Base-by-base conservation (phyloP, 2,329 filamentous ascomycete species). In the Fusarium protoensiforme region DNA sequence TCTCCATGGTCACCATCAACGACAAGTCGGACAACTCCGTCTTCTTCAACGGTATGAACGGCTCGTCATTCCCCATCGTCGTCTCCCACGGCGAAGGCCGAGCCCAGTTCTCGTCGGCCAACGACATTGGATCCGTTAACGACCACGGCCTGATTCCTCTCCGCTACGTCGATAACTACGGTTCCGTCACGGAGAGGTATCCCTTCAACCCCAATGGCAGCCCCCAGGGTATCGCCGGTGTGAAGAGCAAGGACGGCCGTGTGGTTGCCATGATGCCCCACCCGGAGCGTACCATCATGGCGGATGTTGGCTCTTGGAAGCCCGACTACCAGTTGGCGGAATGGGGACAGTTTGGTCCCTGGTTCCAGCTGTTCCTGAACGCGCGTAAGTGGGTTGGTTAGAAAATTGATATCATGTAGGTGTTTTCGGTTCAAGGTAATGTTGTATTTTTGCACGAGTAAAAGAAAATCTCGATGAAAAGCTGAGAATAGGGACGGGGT, bases 231-330 rank as follows among this genome's bases (percentile, higher is more conserved):
- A 93, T 98, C 73, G 93, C 95, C 1, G 94, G 92, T 80, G 92
- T 97, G 29, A 87, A 92, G 76, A 95, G 90, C 77, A 88, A 86
- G 48, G 92, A 97, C 79, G 95, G 95, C 14, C 89, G 94, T 65
- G 93, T 97, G 1, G 83, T 98, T 75, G 94, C 94, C 8, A 90
- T 98, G 85, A 98, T 98, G 95, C 95, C 95, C 69, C 95, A 98
- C 82, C 95, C 95, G 1, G 95, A 98, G 85, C 90, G 95, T n/a
- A 97, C 94, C 18, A 91, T 97, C 67, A 85, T 97, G 85, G 91
- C 90, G 65, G 93, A 94, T 67, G 92, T 95, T 69, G 91, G 88
- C 56, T 96, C 93, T 81, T 98, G 92, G 81, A 85, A 92, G 70
- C 93, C 94, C 9, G 77, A 77, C 5, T 83, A 83, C 36, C 86